These are phyloP conservation scores for Termitomyces titanicus DNA, from an alignment of 768 basidiomycete species.

Conservation along the genomic window DNA sequence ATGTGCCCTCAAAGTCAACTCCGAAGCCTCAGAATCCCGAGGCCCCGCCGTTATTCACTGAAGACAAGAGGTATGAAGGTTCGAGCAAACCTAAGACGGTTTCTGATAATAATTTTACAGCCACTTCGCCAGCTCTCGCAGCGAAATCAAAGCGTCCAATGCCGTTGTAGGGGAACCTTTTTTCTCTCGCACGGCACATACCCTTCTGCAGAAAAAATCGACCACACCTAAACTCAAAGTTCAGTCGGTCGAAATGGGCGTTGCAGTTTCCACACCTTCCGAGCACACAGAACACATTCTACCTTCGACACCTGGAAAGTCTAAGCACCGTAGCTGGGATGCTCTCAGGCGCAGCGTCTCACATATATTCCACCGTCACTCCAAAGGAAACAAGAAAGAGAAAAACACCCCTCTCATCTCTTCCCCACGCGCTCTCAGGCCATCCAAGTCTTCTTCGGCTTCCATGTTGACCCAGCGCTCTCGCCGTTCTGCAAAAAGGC, in stretches of 20 bases:
- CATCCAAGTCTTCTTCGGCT: conserved; percentile 6
- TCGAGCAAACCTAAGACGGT: background rate
- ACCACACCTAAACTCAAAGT: background rate
- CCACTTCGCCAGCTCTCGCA: too few species aligned
- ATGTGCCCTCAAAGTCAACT: background rate
- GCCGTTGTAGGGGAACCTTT: too few species aligned
- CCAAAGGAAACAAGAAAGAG: background rate
- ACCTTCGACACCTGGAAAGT: background rate
- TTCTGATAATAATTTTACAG: too few species aligned
- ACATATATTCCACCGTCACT: conserved; percentile 9
- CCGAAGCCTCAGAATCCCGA: background rate
- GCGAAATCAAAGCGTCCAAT: background rate
- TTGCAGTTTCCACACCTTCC: background rate
- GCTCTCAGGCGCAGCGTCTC: conserved; percentile 16
- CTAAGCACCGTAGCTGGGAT: conserved; percentile 10
- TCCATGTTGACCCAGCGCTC: conserved; percentile 3
- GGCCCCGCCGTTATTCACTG: background rate
- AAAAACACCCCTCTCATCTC: background rate
- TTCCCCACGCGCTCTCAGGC: background rate
- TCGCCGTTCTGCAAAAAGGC: background rate
- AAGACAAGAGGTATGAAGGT: background rate
- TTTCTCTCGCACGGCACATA: background rate
- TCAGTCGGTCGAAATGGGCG: background rate
- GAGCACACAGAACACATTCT: background rate
- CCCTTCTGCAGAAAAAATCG: background rate